Evolutionary conservation across 257 asterid genomes (phyloP).

Genomic region (Nicotiana undulata): DNA sequence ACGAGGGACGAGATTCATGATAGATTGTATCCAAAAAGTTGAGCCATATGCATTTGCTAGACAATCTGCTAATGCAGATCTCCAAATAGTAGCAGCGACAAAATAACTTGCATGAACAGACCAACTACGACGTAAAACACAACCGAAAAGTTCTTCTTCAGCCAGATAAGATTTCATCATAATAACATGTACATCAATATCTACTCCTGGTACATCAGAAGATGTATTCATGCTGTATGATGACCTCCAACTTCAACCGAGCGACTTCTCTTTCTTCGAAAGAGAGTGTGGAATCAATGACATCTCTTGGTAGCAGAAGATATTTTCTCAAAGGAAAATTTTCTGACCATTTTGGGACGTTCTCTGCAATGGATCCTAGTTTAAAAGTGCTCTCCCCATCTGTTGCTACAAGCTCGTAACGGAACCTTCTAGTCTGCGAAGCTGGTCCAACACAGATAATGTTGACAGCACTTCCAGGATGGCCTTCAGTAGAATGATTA

Average conservation of each 20-base stretch:
- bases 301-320: constrained; percentile 43
- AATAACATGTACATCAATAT: background rate
- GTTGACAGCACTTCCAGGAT: constrained; percentile 33
- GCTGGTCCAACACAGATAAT: constrained; percentile 41
- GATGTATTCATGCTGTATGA: constrained; percentile 17
- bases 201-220: background rate
- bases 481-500: constrained; percentile 21
- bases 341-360: constrained; percentile 25
- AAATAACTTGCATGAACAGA: background rate
- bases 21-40: too few species aligned
- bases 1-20: too few species aligned
- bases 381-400: constrained; percentile 34
- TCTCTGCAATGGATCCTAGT: constrained; percentile 29
- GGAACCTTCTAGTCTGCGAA: constrained; percentile 19
- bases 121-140: background rate
- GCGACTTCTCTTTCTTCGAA: background rate
- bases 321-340: constrained; percentile 17
- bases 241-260: constrained; percentile 31
- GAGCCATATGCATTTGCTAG: too few species aligned
- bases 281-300: background rate
- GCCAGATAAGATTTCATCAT: background rate
- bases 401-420: constrained; percentile 27
- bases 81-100: too few species aligned
- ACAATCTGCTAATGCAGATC: too few species aligned
- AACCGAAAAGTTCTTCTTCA: too few species aligned